Evolutionary conservation across 129 eudicot species (phyloP), one percentile per base, ranked within the genome.

Genomic region (Flaveria trinervia): DNA sequence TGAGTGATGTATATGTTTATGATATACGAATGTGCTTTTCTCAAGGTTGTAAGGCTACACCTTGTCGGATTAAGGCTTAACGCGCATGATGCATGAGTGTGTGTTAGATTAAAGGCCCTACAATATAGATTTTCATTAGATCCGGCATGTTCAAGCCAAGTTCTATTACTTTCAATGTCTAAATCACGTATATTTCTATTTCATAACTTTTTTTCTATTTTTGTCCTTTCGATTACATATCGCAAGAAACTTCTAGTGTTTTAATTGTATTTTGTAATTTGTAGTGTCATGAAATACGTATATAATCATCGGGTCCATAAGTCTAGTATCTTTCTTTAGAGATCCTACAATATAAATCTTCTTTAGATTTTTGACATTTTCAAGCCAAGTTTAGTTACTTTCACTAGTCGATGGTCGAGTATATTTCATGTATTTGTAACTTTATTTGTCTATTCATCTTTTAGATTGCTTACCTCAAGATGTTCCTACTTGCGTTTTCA

Each of bases 41-140:
- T 30, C 36, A 30, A 30, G 36, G 36, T 30, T 30, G 36, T 30
- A 30, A 30, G 36, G 36, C 36, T 30, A 30, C 36, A 30, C 36
- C 36, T 30, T 30, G 36, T 30, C 36, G 7, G 41, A 36, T 36
- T 36, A 36, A 36, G 41, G 41, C 41, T 36, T 36, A 4, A 20
- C 20, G 9, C 17, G 25, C 12, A 9, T 44, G 49, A 44, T 44
- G 49, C 49, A 44, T 36, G 41, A 5, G 41, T 36, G 41, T 36
- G 1, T 36, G 7, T 36, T 36, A 36, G 41, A 36, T 55, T 68
- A 68, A 11, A 18, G 73, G 10, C 73, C 73, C 73, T 49, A 68
- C 73, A 45, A 20, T 56, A 43, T 44, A 68, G 51, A 62, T 68
- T 28, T 45, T 9, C 14, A 48, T 46, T 12, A 69, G 74, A 69